Base-by-base conservation (phyloP, 192 early-diverging fungal species). In the Coemansia sp. region DNA sequence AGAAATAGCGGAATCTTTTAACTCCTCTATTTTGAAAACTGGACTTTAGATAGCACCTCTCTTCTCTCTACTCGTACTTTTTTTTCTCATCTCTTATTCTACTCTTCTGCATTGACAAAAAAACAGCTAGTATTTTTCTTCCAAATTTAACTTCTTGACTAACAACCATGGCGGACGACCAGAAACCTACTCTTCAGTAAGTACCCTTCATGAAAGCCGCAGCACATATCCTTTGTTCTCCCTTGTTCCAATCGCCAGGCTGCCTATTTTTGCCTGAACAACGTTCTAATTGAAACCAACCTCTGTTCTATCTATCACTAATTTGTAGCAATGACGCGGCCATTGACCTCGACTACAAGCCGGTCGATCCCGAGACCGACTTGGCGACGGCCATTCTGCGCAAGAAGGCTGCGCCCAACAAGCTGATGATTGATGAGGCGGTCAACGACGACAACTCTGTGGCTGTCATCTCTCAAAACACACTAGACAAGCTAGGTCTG, bases 361-460 rank as follows among this genome's bases (percentile, higher is more conserved):
- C 75, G 11, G 71, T 46, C 36, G 88, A 92, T 77, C 85, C 90
- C 31, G 87, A 85, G 44, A 86, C 94, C 61, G 97, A 99, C 87
- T 86, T 91, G 38, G 92, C 97, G 49, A 93, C 94, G 16, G 97
- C 97, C 61, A 99, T 99, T 76, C 86, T 99, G 62, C 94, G 95
- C 76, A 91, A 93, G 73, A 99, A 99, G 81, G 77, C 93, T 0
- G 92, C 96, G 44, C 95, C 94, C n/a, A 99, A 99, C 88, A 99
- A 99, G 88, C 85, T 99, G 60, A 93, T 99, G 86, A 95, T 99
- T 33, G 97, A 98, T 78, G 97, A 98, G 73, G 94, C 95, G 36
- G 92, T 89, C 67, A 98, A 92, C 77, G 97, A 98, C 74, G 97
- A 99, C 86, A 98, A 97, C 86, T 99, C 97, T 22, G 95, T 99